These are phyloP conservation scores for Selaginella tamariscina DNA, from an alignment of 75 land plant genomes.

Conservation along the genomic window DNA sequence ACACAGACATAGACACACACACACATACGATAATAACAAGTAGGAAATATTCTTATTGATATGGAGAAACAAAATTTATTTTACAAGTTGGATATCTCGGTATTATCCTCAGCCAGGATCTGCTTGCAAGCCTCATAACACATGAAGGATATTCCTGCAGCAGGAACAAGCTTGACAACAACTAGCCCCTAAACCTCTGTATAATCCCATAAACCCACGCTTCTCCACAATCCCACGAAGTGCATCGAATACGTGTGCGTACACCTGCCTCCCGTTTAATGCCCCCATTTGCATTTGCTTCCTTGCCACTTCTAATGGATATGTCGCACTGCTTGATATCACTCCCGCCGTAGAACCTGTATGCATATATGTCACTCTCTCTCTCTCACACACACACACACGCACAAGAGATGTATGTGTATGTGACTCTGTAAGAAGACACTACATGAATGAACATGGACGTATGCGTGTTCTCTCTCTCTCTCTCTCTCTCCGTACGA, in stretches of 20 bases:
- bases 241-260: slow-evolving; percentile 17
- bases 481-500: no score
- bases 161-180: slow-evolving; percentile 31
- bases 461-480: no score
- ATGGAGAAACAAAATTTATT: no score
- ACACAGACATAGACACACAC: no score
- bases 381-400: no score
- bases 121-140: slow-evolving; percentile 30
- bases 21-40: no score
- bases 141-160: slow-evolving; percentile 33
- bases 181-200: slow-evolving; percentile 28
- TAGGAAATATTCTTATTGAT: no score
- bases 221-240: slow-evolving; percentile 17
- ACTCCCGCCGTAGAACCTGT: background rate
- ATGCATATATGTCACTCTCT: no score
- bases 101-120: slow-evolving; percentile 21
- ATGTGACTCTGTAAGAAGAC: no score
- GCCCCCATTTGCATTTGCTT: slow-evolving; percentile 20
- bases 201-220: slow-evolving; percentile 22
- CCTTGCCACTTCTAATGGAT: slow-evolving; percentile 11
- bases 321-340: background rate
- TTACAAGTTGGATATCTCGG: no score
- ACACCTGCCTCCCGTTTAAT: slow-evolving; percentile 21
- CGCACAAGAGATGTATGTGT: no score
- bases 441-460: no score